These are phyloP conservation scores for Thelonectria blattea DNA, from an alignment of 2,329 filamentous ascomycete species.

Conservation along the genomic window DNA sequence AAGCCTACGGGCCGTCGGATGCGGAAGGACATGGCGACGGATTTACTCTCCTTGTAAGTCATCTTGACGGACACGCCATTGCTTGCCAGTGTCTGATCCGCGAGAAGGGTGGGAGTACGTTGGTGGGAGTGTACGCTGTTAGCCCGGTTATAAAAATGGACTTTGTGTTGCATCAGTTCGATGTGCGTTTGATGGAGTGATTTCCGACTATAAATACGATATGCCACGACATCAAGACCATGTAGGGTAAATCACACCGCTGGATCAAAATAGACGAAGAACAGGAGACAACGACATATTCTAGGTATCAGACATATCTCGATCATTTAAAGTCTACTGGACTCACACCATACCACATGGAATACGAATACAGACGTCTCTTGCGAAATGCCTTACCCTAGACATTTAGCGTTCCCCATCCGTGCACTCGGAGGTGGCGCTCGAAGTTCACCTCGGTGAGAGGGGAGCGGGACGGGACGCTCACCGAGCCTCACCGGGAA, in stretches of 20 bases:
- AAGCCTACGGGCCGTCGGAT: not conserved
- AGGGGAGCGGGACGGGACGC: too few species aligned
- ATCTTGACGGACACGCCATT: not conserved
- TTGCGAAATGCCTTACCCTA: not conserved
- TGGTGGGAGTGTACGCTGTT: too few species aligned
- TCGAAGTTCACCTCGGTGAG: too few species aligned
- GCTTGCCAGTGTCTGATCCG: not conserved
- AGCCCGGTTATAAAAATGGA: too few species aligned
- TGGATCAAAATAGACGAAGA: not conserved
- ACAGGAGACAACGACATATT: not conserved
- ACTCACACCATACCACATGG: not conserved
- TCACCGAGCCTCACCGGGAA: not conserved
- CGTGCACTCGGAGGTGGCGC: not conserved
- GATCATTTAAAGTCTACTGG: not conserved
- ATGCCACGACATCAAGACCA: not conserved
- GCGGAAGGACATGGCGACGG: not conserved
- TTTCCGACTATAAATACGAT: not conserved
- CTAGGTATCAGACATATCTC: not conserved
- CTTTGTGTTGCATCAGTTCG: too few species aligned
- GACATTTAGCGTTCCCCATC: not conserved
- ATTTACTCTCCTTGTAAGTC: not conserved
- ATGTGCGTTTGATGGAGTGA: not conserved
- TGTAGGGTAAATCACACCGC: not conserved
- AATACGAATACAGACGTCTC: not conserved
- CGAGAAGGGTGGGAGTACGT: too few species aligned